These are phyloP conservation scores for Lactifluus hygrophoroides DNA, from an alignment of 768 basidiomycete genomes.

Conservation along the genomic window DNA sequence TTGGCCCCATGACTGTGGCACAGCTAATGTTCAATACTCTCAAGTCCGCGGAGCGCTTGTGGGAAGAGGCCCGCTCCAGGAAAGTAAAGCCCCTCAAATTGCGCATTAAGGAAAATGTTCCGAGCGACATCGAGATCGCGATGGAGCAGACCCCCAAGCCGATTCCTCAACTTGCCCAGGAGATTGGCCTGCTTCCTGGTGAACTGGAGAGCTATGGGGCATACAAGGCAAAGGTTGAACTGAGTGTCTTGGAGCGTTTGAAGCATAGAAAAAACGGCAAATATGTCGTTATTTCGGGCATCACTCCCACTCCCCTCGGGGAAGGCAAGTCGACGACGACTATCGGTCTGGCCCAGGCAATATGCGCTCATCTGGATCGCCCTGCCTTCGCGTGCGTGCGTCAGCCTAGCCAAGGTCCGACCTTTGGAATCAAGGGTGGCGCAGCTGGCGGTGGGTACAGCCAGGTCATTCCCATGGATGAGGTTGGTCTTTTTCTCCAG, in stretches of 20 bases:
- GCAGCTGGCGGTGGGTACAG: conserved; percentile 98
- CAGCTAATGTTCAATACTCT: conserved; percentile 95
- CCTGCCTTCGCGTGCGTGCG: conserved; percentile 94
- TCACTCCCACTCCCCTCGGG: conserved; percentile 93
- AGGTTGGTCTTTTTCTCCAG: conserved; percentile 37
- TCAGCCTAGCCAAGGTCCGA: conserved; percentile 97
- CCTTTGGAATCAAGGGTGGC: conserved; percentile 98
- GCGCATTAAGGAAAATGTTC: conserved; percentile 76
- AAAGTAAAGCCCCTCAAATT: conserved; percentile 75
- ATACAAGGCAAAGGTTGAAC: conserved; percentile 96
- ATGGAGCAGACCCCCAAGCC: conserved; percentile 92
- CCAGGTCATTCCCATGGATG: conserved; percentile 99
- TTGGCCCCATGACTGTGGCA: conserved; percentile 99
- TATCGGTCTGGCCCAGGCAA: conserved; percentile 91
- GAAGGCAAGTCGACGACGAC: conserved; percentile 99
- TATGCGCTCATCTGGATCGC: conserved; percentile 89
- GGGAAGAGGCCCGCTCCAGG: conserved; percentile 55
- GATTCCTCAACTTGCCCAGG: conserved; percentile 70
- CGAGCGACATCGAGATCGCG: conserved; percentile 94
- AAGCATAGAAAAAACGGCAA: conserved; percentile 85
- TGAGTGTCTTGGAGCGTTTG: conserved; percentile 78
- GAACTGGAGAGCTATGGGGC: conserved; percentile 93
- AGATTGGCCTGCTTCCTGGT: conserved; percentile 78
- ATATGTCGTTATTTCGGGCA: conserved; percentile 93
- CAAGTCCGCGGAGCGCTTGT: conserved; percentile 72